These are phyloP conservation scores for Leucosporidium creatinivorum DNA, from an alignment of 768 basidiomycete genomes.

Conservation along the genomic window DNA sequence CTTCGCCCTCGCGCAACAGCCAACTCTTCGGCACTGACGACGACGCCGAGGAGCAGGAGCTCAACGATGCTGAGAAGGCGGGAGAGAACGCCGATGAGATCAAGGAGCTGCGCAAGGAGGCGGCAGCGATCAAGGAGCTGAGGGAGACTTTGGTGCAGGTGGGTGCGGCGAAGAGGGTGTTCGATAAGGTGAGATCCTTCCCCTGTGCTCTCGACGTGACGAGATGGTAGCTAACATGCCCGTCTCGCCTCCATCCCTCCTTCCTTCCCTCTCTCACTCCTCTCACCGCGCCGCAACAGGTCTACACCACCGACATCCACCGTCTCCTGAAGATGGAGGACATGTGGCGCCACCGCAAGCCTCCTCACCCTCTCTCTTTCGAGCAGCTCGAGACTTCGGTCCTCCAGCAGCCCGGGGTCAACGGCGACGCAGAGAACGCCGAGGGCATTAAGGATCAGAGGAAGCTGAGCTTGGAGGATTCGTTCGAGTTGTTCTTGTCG, in stretches of 20 bases:
- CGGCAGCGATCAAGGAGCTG: constrained; percentile 75
- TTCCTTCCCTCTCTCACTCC: neutral
- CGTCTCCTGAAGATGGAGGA: constrained; percentile 88
- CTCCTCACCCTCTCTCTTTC: constrained; percentile 75
- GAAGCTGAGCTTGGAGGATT: constrained; percentile 67
- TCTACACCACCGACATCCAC: constrained; percentile 77
- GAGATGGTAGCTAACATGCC: neutral
- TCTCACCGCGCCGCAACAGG: constrained; percentile 48
- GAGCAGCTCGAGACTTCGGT: constrained; percentile 62
- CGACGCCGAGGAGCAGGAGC: constrained; percentile 59
- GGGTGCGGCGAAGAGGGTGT: constrained; percentile 61
- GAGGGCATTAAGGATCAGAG: constrained; percentile 71
- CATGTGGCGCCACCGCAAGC: constrained; percentile 91
- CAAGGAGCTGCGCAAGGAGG: constrained; percentile 78
- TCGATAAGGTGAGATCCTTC: constrained; percentile 62
- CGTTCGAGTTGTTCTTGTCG: constrained; percentile 69
- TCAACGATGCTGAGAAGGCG: constrained; percentile 83
- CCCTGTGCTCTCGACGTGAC: neutral
- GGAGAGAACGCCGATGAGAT: constrained; percentile 96
- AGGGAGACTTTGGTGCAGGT: constrained; percentile 56
- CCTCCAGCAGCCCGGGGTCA: neutral
- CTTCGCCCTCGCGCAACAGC: constrained; percentile 47
- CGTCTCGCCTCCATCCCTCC: neutral
- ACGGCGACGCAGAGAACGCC: constrained; percentile 41
- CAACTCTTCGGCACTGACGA: constrained; percentile 89